These are phyloP conservation scores for Phlyctochytrium planicorne DNA, from an alignment of 192 early-diverging fungal genomes.

Conservation along the genomic window DNA sequence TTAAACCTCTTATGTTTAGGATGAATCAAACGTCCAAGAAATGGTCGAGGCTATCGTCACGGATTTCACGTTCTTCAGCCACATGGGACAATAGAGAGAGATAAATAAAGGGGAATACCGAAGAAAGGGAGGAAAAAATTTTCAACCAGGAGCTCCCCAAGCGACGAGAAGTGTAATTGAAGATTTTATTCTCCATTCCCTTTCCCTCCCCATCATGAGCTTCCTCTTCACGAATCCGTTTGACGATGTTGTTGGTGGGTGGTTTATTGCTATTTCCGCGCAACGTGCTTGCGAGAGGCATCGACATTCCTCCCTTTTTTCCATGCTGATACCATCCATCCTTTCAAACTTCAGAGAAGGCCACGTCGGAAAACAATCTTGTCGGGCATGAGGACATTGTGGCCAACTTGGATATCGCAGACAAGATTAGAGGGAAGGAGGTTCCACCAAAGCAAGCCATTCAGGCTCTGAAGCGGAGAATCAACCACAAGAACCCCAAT, in stretches of 20 bases:
- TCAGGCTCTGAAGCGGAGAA: conserved; percentile 71
- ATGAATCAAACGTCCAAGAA: neutral
- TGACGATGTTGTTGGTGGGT: conserved; percentile 8
- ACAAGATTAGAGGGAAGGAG: conserved; percentile 86
- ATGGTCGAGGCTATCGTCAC: neutral
- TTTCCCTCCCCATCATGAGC: neutral
- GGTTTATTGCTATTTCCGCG: too few species aligned
- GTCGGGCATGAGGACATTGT: conserved; percentile 82
- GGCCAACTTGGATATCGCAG: conserved; percentile 84
- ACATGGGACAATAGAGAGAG: neutral
- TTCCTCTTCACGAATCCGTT: conserved; percentile 12
- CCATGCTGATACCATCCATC: too few species aligned
- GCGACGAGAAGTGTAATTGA: too few species aligned
- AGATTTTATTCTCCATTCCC: neutral
- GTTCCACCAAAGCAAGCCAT: conserved; percentile 70
- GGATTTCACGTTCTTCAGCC: neutral
- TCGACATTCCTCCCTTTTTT: too few species aligned
- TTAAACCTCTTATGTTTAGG: neutral
- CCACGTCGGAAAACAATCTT: conserved; percentile 89
- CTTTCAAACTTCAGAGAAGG: too few species aligned
- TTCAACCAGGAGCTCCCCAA: too few species aligned
- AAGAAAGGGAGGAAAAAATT: too few species aligned
- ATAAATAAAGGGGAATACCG: too few species aligned
- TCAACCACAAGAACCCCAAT: conserved; percentile 91
- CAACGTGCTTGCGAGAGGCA: too few species aligned